Evolutionary conservation across 2,329 filamentous ascomycete species (phyloP).

Genomic region (Sporothrix humicola): DNA sequence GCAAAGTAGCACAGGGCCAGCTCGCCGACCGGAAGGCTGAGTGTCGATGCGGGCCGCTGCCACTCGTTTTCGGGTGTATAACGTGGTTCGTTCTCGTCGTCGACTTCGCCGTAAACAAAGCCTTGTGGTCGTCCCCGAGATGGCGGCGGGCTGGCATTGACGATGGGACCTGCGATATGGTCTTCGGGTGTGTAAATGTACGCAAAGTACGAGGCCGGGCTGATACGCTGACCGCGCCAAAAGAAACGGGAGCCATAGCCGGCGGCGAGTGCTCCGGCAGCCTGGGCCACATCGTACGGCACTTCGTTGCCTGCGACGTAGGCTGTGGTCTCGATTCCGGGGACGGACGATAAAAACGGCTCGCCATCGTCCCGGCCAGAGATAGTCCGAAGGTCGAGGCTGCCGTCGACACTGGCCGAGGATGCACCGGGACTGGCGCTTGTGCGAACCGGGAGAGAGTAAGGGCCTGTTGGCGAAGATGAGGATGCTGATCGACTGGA

Average conservation of each 20-base stretch:
- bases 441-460: background rate
- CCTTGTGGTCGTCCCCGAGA: background rate
- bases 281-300: background rate
- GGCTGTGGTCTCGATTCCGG: background rate
- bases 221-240: background rate
- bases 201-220: background rate
- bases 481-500: background rate
- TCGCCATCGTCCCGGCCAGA: background rate
- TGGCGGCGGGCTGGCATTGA: background rate
- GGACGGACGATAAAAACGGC: background rate
- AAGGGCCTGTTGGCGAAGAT: background rate
- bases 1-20: slow-evolving; percentile 65
- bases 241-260: background rate
- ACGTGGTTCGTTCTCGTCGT: background rate
- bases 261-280: background rate
- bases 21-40: slow-evolving; percentile 59
- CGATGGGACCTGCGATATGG: background rate
- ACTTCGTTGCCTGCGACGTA: slow-evolving; percentile 5
- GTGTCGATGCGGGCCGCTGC: slow-evolving; percentile 37
- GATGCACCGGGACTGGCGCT: background rate
- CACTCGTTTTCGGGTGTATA: background rate
- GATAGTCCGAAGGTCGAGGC: background rate
- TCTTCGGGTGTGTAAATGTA: background rate
- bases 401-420: background rate
- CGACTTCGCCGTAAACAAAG: background rate